Base-by-base conservation (phyloP, 257 asterid genomes). In the Fraxinus anomala region DNA sequence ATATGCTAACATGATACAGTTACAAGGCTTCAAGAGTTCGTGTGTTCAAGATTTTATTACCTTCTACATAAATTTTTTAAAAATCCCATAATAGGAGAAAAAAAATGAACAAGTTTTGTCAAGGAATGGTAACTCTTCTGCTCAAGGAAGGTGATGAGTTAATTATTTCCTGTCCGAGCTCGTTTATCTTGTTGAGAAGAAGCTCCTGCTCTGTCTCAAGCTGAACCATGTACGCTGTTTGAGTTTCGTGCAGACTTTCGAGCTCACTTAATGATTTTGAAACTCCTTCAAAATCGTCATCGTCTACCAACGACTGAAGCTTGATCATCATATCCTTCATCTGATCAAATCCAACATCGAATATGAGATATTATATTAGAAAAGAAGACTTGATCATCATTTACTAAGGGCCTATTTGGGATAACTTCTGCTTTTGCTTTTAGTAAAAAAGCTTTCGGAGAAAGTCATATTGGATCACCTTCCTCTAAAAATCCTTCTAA, bases 81-180 rank as follows among this genome's bases (percentile, higher is more conserved):
- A 76, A 69, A 61, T 6, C 28, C 12, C 12, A 7, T 28, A 10
- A 26, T 24, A 13, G 36, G 16, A 19, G 24, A 16, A 72, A 0
- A 40, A 19, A 4, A 26, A 17, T 23, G 13, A 26, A 12, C 10
- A 3, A 24, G 30, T 40, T 66, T 47, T 44, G 61, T 83, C 81
- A 84, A 73, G 91, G 84, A 79, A 87, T 70, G 40, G 94, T 84
- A 39, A 83, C 24, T 75, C 80, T 83, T 86, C 98, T 87, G 71
- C 42, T 73, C 87, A 89, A 76, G 69, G 83, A 39, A 68, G 90
- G 74, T 23, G 88, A 71, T 1, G 96, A 85, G 85, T 96, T 92
- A n/a, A 92, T 74, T 69, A 94, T 84, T 85, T 96, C 99, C 77
- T 89, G 99, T 42, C 98, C 98, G 68, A 96, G 96, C 87, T 93